Evolutionary conservation across 2,329 filamentous ascomycete genomes (phyloP).

Genomic region (Penicillium sp.): DNA sequence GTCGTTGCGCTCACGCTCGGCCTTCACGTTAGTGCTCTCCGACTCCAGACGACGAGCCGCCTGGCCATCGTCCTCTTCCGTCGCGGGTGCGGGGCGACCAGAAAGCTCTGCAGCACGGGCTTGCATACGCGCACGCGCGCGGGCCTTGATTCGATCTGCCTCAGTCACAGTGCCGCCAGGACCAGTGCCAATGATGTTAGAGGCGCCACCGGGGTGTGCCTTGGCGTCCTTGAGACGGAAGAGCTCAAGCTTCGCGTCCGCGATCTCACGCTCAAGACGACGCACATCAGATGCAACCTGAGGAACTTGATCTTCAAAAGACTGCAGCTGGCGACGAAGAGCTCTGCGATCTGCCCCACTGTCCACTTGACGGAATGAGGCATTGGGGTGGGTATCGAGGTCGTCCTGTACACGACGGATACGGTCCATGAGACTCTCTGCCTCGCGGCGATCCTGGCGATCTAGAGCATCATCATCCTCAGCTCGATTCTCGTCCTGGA

Average conservation of each 20-base stretch:
- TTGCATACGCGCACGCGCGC: slow-evolving; percentile 98
- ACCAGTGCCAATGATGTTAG: slow-evolving; percentile 84
- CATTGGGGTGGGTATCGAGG: slow-evolving; percentile 86
- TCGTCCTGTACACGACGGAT: slow-evolving; percentile 91
- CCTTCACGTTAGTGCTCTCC: slow-evolving; percentile 75
- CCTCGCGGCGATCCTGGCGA: slow-evolving; percentile 83
- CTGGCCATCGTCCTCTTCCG: slow-evolving; percentile 68
- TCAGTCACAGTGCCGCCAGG: slow-evolving; percentile 89
- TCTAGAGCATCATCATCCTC: slow-evolving; percentile 94
- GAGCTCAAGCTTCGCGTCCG: slow-evolving; percentile 85
- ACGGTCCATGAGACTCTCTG: slow-evolving; percentile 89
- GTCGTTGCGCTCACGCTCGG: slow-evolving; percentile 91
- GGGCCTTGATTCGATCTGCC: slow-evolving; percentile 88
- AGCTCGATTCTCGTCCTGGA: slow-evolving; percentile 82
- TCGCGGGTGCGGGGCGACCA: slow-evolving; percentile 72
- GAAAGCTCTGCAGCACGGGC: slow-evolving; percentile 90
- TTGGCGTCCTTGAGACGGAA: slow-evolving; percentile 94
- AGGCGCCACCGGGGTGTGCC: slow-evolving; percentile 76
- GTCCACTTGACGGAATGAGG: slow-evolving; percentile 67
- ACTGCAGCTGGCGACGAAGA: slow-evolving; percentile 85
- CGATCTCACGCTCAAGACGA: slow-evolving; percentile 85
- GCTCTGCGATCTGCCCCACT: slow-evolving; percentile 84
- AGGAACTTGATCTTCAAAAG: slow-evolving; percentile 83
- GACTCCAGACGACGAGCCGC: slow-evolving; percentile 85
- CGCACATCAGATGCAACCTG: slow-evolving; percentile 90